Conservation (phyloP, 228 moss, liverwort and hornwort species). For the Sphagnum fallax region DNA sequence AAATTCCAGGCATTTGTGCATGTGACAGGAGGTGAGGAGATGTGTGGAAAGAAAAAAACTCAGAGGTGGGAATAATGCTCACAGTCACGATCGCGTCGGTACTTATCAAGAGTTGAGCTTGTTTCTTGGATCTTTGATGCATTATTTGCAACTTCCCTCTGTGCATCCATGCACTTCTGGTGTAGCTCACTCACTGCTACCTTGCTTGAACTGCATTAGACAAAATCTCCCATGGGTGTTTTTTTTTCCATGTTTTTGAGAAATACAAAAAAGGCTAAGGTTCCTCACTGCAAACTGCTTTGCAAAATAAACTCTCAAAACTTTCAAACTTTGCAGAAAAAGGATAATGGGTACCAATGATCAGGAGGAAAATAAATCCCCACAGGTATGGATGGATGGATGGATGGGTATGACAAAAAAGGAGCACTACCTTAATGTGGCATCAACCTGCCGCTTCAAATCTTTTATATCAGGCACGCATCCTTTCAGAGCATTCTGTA, state of each 20-base stretch:
- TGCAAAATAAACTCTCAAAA: neutral
- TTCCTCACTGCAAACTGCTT: too few relatives aligned
- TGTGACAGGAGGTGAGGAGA: too few relatives aligned
- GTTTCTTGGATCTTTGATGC: slow-evolving; percentile 82
- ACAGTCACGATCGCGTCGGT: slow-evolving; percentile 73
- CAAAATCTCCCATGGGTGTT: slow-evolving; percentile 7
- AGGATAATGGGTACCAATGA: neutral
- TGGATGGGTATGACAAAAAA: too few relatives aligned
- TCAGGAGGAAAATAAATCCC: neutral
- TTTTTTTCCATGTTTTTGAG: neutral
- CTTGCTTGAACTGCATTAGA: slow-evolving; percentile 56
- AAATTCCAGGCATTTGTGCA: too few relatives aligned
- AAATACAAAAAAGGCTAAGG: neutral
- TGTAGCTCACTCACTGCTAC: slow-evolving; percentile 31
- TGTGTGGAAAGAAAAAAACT: too few relatives aligned
- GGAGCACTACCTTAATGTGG: slow-evolving; percentile 40
- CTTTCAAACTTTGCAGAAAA: neutral
- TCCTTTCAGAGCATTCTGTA: slow-evolving; percentile 55
- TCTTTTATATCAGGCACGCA: slow-evolving; percentile 55
- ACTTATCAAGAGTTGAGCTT: slow-evolving; percentile 45
- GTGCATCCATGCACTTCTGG: slow-evolving; percentile 54
- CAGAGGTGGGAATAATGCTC: slow-evolving; percentile 10
- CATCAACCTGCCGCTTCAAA: slow-evolving; percentile 69
- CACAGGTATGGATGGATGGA: neutral
- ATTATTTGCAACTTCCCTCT: slow-evolving; percentile 67